Evolutionary conservation across 2,329 filamentous ascomycete species (phyloP).

Genomic region (Xylariaceae sp.): DNA sequence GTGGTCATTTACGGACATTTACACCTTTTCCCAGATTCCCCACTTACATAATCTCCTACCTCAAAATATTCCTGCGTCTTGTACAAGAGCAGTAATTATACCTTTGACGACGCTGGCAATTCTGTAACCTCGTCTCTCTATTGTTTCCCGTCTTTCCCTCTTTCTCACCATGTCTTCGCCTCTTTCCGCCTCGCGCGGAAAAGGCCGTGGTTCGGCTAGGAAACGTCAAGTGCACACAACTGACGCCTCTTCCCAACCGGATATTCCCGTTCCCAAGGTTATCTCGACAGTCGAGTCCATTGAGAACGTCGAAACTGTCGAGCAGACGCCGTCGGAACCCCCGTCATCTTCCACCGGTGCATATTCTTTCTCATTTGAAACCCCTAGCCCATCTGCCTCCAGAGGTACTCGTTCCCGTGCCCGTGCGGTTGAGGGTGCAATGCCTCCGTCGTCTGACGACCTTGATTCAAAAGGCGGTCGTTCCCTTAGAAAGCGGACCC

Average conservation of each 20-base stretch:
- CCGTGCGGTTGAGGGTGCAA: conserved; percentile 35
- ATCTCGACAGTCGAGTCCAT: conserved; percentile 9
- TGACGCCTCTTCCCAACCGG: conserved; percentile 19
- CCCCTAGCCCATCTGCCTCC: conserved; percentile 27
- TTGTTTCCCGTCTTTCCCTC: neutral
- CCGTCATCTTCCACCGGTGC: conserved; percentile 19
- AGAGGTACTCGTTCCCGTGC: conserved; percentile 40
- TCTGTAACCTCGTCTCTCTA: too few species aligned
- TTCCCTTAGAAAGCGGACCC: conserved; percentile 50
- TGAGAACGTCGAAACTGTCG: too few species aligned
- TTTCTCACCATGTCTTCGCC: conserved; percentile 26
- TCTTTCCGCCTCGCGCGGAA: conserved; percentile 21
- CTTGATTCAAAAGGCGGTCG: conserved; percentile 51
- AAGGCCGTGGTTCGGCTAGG: conserved; percentile 22
- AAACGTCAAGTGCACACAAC: conserved; percentile 26
- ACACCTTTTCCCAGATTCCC: conserved; percentile 20
- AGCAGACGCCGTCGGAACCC: conserved; percentile 18
- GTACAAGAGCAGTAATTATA: neutral
- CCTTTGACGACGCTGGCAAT: neutral
- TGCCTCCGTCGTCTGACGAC: conserved; percentile 38
- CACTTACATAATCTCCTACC: conserved; percentile 33
- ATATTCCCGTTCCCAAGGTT: conserved; percentile 8
- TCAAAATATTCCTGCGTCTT: conserved; percentile 24
- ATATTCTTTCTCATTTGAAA: conserved; percentile 25
- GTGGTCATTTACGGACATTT: conserved; percentile 5